Conservation (phyloP, 179 eudicot genomes). For the Spinacia oleracea region DNA sequence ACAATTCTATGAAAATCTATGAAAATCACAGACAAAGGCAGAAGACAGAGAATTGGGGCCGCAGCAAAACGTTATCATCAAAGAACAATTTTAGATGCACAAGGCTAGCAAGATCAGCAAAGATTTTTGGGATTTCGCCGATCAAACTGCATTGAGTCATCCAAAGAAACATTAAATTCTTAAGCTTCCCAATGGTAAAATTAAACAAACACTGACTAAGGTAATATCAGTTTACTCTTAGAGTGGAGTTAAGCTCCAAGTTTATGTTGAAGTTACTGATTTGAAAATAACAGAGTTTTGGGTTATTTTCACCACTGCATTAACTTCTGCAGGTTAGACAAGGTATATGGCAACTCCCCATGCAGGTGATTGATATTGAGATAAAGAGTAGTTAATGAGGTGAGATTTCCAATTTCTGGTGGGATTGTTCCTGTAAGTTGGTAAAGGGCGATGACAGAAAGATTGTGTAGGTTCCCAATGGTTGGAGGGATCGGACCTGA, state of each 20-base stretch:
- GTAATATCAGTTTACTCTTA: neutral
- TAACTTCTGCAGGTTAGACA: constrained; percentile 42
- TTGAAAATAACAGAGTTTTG: too few relatives aligned
- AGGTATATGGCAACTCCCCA: constrained; percentile 53
- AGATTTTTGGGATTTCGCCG: too few relatives aligned
- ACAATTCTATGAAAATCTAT: too few relatives aligned
- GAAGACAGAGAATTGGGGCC: too few relatives aligned
- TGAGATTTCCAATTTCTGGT: constrained; percentile 49
- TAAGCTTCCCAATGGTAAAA: too few relatives aligned
- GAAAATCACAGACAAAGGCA: too few relatives aligned
- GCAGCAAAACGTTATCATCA: too few relatives aligned
- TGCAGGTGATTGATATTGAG: constrained; percentile 45
- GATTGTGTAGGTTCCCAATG: constrained; percentile 51
- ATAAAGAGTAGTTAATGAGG: constrained; percentile 37
- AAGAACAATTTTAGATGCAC: too few relatives aligned
- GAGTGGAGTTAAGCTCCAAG: neutral
- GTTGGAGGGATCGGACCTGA: constrained; percentile 57
- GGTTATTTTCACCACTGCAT: too few relatives aligned
- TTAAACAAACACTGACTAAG: neutral
- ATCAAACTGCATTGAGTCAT: too few relatives aligned
- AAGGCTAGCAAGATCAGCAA: too few relatives aligned
- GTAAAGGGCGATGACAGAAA: constrained; percentile 43
- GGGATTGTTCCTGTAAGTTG: constrained; percentile 59
- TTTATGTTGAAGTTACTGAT: neutral
- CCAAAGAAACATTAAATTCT: too few relatives aligned